Percentiles rank a stretch among this genome's conserved stretches.
Evolutionary conservation across 345 rosid genomes (phyloP).

Genomic region (Eucalyptus virginea): DNA sequence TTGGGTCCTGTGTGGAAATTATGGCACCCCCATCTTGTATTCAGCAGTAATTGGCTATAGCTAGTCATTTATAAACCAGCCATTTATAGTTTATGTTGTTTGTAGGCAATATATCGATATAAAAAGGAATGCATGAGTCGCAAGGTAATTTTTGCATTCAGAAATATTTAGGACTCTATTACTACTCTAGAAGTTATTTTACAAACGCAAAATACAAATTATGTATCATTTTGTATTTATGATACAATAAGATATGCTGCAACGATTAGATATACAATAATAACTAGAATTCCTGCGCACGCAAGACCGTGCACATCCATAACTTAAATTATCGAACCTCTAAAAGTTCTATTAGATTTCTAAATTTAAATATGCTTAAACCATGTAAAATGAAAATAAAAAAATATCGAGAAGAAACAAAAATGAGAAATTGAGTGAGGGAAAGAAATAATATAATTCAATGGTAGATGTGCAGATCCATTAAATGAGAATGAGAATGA

Average conservation of each 20-base stretch:
- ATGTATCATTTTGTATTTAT: neutral
- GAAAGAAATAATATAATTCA: neutral
- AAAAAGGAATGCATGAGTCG: neutral
- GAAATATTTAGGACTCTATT: neutral
- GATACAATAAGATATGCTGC: neutral
- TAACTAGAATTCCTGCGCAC: neutral
- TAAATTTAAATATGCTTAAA: neutral
- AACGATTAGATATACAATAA: neutral
- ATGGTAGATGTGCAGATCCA: neutral
- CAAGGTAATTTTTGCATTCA: neutral
- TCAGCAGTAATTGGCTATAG: neutral
- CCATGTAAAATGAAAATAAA: neutral
- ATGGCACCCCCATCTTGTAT: neutral
- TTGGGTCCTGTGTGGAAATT: neutral
- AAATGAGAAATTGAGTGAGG: neutral
- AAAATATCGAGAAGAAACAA: neutral
- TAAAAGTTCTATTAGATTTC: rapidly evolving
- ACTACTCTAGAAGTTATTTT: neutral
- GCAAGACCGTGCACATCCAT: rapidly evolving
- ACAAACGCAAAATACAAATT: neutral
- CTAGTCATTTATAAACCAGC: neutral
- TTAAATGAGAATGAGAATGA: neutral
- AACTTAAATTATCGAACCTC: neutral
- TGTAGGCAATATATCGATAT: neutral
- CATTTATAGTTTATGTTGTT: neutral